Base-by-base conservation (phyloP, 1,139 yeast genomes). In the Magnusiomyces paraingens region DNA sequence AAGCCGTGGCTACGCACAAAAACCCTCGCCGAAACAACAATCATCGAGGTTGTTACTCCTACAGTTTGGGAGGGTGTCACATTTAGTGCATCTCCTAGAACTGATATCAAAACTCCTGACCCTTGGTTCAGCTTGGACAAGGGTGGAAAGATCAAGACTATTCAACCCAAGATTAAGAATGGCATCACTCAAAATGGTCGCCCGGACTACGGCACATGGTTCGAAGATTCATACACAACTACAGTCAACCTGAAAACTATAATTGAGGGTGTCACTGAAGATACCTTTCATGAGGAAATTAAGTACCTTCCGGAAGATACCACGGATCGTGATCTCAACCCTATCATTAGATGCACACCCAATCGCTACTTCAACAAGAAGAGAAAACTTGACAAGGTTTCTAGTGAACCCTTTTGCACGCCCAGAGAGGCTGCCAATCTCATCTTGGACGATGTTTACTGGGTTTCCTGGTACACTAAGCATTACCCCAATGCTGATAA, bases 311-410 rank as follows among this genome's bases (percentile, higher is more conserved):
- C 80, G 2, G 95, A 87, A 66, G 54, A 55, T 36, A 50, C 44
- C 14, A 49, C 50, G 22, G 94, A 86, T 67, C 75, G 77, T 17
- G 79, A 86, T 1, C 75, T 89, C 65, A 86, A 83, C 63, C 96
- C 96, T 0, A 69, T 89, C 54, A 79, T 87, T 63, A 77, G 96
- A 69, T 89, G 96, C 70, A 86, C 91, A 2, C 96, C 96, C 1
- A 85, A 84, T 52, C 69, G 77, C 49, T 89, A 86, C 66, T 76
- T 74, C 64, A 78, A 77, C 61, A 55, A 52, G 48, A 86, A 82
- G 67, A 93, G 93, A 10, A 83, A 81, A 40, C 81, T 80, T 62
- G 79, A 79, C 58, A 57, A 57, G 46, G 67, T 70, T 26, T 57
- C 69, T 0, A 79, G 88, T 41, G 91, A 76, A 55, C 96, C 96